phyloP scores from a whole-genome alignment of 2,329 filamentous ascomycete genomes.

The Ceratocystis papillata region DNA sequence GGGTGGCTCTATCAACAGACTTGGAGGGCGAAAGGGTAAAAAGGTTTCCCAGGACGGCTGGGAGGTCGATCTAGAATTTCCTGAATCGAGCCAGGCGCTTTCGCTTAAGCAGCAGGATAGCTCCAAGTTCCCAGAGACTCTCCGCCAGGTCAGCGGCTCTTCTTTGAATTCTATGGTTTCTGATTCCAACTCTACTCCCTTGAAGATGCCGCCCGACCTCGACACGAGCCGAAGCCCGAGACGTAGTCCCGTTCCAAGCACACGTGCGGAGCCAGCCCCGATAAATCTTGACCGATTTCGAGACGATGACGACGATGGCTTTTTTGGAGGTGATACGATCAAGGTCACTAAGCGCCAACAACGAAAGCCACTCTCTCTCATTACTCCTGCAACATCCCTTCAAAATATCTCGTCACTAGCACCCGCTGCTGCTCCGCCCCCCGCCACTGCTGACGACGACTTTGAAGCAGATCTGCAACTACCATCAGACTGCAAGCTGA shows the following conservation, averaged over 20 bases:
- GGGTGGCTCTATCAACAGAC: slow-evolving; percentile 83
- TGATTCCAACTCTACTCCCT: slow-evolving; percentile 33
- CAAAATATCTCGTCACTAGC: slow-evolving; percentile 29
- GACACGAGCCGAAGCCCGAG: slow-evolving; percentile 20
- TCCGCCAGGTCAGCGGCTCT: slow-evolving; percentile 54
- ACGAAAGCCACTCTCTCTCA: slow-evolving; percentile 43
- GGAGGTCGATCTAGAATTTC: slow-evolving; percentile 66
- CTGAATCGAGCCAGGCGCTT: slow-evolving; percentile 47
- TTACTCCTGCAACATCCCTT: slow-evolving; percentile 46
- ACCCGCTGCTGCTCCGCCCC: slow-evolving; percentile 17
- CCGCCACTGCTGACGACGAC: slow-evolving; percentile 44
- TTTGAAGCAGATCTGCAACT: slow-evolving; percentile 65
- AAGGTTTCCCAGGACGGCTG: slow-evolving; percentile 69
- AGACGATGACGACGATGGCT: slow-evolving; percentile 50
- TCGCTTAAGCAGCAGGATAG: slow-evolving; percentile 54
- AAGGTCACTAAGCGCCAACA: slow-evolving; percentile 52
- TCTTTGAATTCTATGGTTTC: slow-evolving; percentile 45
- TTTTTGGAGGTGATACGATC: slow-evolving; percentile 59
- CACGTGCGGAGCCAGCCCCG: slow-evolving; percentile 30
- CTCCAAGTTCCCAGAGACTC: slow-evolving; percentile 53
- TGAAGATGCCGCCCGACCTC: slow-evolving; percentile 26
- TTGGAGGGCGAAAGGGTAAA: slow-evolving; percentile 64
- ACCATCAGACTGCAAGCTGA: slow-evolving; percentile 54
- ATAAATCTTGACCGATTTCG: slow-evolving; percentile 54
- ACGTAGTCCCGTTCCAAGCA: slow-evolving; percentile 26